Evolutionary conservation across 352 stramenopile genomes (phyloP).

Genomic region (Pythium aphanidermatum): DNA sequence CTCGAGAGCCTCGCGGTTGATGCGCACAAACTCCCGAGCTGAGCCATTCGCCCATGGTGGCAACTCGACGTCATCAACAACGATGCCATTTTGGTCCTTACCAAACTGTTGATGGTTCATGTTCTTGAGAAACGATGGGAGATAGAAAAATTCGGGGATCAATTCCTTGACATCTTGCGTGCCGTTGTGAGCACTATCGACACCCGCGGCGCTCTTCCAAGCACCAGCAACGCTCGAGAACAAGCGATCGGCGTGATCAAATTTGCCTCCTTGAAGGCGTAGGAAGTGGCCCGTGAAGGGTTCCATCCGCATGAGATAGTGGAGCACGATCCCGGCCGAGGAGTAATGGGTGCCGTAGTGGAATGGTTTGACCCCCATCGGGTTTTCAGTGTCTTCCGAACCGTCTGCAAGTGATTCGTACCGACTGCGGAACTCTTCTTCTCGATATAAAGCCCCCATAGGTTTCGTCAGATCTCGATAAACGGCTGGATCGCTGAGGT

Average conservation of each 20-base stretch:
- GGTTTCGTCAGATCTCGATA: constrained; percentile 96
- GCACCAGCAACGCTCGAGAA: constrained; percentile 92
- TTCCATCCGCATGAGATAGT: constrained; percentile 97
- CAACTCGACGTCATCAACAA: constrained; percentile 89
- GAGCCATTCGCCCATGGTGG: constrained; percentile 93
- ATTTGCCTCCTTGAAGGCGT: constrained; percentile 94
- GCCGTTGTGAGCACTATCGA: constrained; percentile 59
- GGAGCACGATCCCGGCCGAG: constrained; percentile 92
- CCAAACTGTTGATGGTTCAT: constrained; percentile 94
- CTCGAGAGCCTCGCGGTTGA: constrained; percentile 95
- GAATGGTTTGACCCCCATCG: constrained; percentile 55
- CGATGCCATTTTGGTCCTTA: constrained; percentile 70
- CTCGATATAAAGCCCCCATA: constrained; percentile 94
- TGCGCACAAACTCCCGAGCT: constrained; percentile 92
- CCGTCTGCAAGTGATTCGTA: constrained; percentile 55
- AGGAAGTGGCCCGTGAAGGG: constrained; percentile 94
- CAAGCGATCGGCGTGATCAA: constrained; percentile 97
- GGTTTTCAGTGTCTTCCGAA: constrained; percentile 27
- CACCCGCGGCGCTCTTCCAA: constrained; percentile 82
- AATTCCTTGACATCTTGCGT: constrained; percentile 98
- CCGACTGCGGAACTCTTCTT: constrained; percentile 67
- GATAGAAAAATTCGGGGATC: constrained; percentile 97
- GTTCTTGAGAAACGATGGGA: constrained; percentile 95
- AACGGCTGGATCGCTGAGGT: constrained; percentile 88
- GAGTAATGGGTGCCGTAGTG: constrained; percentile 96